Evolutionary conservation across 2,329 filamentous ascomycete species (phyloP).

Genomic region (Monilinia vaccinii-corymbosi): DNA sequence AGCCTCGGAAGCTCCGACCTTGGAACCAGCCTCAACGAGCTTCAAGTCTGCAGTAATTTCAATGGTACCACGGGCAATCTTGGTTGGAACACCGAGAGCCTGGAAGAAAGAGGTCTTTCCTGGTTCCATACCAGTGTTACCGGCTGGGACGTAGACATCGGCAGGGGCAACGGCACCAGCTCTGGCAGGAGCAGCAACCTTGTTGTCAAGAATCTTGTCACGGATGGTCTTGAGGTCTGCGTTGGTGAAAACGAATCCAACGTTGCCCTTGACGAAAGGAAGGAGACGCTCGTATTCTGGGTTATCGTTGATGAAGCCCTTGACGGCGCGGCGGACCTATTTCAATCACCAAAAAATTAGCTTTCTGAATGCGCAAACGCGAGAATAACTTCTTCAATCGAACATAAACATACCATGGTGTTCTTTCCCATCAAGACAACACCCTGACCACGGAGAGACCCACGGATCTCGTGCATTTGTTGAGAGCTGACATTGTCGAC

Average conservation of each 20-base stretch:
- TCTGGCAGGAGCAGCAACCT: slow-evolving; percentile 94
- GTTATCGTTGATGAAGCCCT: slow-evolving; percentile 81
- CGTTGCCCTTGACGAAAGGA: slow-evolving; percentile 91
- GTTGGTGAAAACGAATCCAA: slow-evolving; percentile 99
- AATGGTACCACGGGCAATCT: slow-evolving; percentile 99
- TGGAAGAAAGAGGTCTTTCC: slow-evolving; percentile 99
- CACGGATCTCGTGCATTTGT: slow-evolving; percentile 99
- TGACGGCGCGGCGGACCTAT: slow-evolving; percentile 90
- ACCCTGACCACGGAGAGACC: slow-evolving; percentile 79
- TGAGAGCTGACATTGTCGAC: slow-evolving; percentile 99
- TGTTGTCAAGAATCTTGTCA: slow-evolving; percentile 92
- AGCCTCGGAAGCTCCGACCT: slow-evolving; percentile 98
- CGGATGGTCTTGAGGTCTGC: slow-evolving; percentile 82
- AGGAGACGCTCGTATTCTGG: slow-evolving; percentile 98
- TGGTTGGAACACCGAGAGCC: slow-evolving; percentile 99
- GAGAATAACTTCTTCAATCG: not conserved
- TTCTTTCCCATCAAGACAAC: slow-evolving; percentile 99
- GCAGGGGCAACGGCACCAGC: slow-evolving; percentile 89
- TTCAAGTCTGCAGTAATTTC: slow-evolving; percentile 98
- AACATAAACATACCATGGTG: slow-evolving; percentile 68
- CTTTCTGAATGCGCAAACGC: not conserved
- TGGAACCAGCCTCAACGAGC: slow-evolving; percentile 85
- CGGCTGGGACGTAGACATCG: slow-evolving; percentile 92
- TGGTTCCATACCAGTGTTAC: slow-evolving; percentile 99
- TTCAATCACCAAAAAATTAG: slow-evolving; percentile 2